phyloP scores from a whole-genome alignment of 345 rosid genomes.

The Leavenworthia alabamica region DNA sequence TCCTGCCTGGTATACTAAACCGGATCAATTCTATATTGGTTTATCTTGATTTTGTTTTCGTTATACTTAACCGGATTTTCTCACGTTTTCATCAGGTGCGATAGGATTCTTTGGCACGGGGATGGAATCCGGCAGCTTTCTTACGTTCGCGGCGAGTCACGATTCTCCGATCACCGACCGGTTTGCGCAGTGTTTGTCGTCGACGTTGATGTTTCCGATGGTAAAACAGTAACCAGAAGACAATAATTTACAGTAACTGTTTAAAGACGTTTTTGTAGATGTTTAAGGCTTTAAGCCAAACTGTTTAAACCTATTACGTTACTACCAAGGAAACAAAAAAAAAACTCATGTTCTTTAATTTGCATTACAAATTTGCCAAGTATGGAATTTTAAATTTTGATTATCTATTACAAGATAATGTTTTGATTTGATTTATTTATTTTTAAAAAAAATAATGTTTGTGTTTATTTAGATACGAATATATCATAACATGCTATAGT shows the following conservation, averaged over 20 bases:
- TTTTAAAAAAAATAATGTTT: background rate
- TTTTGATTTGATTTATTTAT: background rate
- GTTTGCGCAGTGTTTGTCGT: constrained; percentile 61
- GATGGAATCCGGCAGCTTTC: constrained; percentile 53
- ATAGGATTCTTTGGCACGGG: constrained; percentile 85
- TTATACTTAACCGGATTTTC: background rate
- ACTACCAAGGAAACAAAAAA: background rate
- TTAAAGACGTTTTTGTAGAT: background rate
- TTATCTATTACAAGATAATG: background rate
- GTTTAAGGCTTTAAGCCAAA: background rate
- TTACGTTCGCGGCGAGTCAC: constrained; percentile 58
- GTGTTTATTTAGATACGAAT: background rate
- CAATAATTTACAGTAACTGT: background rate
- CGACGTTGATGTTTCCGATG: constrained; percentile 43
- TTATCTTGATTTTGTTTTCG: background rate
- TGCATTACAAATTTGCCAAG: constrained; percentile 4
- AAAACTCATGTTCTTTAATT: constrained; percentile 1
- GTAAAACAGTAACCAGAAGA: constrained; percentile 27
- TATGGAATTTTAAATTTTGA: background rate
- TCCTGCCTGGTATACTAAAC: constrained; percentile 74
- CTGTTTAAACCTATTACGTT: background rate
- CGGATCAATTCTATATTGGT: background rate
- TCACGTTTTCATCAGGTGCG: constrained; percentile 54
- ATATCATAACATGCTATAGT: background rate
- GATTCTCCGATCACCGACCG: constrained; percentile 88